A percentile compares a stretch with the other conserved stretches of the same genome.
Evolutionary conservation across 1,139 yeast genomes (phyloP).

Genomic region (Blastobotrys apis): DNA sequence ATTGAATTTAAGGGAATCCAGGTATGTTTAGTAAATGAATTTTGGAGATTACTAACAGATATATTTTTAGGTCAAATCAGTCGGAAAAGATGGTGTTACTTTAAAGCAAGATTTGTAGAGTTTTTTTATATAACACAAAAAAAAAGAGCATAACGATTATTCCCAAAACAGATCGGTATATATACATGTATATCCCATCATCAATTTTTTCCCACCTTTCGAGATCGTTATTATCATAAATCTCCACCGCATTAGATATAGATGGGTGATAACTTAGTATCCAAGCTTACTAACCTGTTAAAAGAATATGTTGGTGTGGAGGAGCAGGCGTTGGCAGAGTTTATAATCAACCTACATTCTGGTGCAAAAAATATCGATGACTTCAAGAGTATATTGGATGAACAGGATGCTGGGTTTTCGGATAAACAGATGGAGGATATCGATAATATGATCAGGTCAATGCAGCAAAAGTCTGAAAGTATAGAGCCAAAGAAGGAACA

Average conservation of each 20-base stretch:
- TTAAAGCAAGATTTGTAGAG: constrained; percentile 5
- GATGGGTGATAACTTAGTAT: too few species aligned
- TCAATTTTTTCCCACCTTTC: too few species aligned
- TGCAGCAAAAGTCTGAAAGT: constrained; percentile 2
- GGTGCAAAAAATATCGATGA: constrained; percentile 27
- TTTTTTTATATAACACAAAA: constrained; percentile 1
- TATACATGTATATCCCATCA: too few species aligned
- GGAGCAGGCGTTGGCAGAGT: constrained; percentile 51
- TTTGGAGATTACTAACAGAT: background rate
- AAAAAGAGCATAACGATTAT: constrained; percentile 28
- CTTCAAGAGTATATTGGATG: constrained; percentile 45
- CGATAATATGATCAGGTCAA: constrained; percentile 33
- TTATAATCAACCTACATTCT: constrained; percentile 47
- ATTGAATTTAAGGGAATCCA: constrained; percentile 89
- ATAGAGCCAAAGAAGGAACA: background rate
- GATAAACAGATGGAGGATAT: constrained; percentile 40
- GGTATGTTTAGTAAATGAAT: constrained; percentile 1
- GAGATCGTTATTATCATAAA: too few species aligned
- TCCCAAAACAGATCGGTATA: background rate
- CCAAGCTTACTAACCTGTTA: constrained; percentile 35
- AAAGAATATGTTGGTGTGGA: constrained; percentile 32
- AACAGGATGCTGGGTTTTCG: constrained; percentile 64
- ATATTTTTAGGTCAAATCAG: constrained; percentile 53
- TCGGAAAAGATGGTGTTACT: constrained; percentile 53
- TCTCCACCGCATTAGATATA: too few species aligned